Percentiles rank a stretch among this genome's conserved stretches.
phyloP scores from a whole-genome alignment of 208 protist species.

The Porcisia deanei region DNA sequence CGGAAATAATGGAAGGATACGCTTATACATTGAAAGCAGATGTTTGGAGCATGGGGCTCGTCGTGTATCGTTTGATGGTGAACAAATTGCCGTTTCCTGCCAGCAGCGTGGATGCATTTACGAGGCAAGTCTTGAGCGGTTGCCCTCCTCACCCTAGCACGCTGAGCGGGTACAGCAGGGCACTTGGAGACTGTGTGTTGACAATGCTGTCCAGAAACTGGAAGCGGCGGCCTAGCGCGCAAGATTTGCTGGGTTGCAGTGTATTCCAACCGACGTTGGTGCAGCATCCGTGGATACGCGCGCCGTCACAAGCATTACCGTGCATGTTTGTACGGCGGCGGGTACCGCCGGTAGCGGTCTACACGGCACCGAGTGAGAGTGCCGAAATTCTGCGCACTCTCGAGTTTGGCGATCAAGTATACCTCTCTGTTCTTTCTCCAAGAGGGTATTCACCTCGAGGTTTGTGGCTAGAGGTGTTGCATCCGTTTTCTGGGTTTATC shows the following conservation, averaged over 20 bases:
- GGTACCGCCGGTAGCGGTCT: conserved; percentile 31
- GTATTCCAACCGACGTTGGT: conserved; percentile 40
- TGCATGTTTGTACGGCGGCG: conserved; percentile 42
- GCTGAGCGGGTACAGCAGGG: conserved; percentile 31
- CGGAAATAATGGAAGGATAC: conserved; percentile 56
- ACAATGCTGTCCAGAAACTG: conserved; percentile 61
- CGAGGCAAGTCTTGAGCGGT: conserved; percentile 18
- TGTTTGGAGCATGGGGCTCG: conserved; percentile 79
- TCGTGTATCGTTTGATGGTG: conserved; percentile 66
- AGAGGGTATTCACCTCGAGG: not conserved
- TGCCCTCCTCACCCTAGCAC: conserved; percentile 39
- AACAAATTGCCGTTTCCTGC: conserved; percentile 49
- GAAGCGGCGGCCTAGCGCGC: conserved; percentile 42
- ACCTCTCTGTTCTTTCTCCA: conserved; percentile 1
- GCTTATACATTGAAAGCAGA: conserved; percentile 72
- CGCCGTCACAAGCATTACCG: conserved; percentile 11
- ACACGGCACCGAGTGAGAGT: conserved; percentile 22
- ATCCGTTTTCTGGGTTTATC: conserved; percentile 43
- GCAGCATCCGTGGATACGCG: conserved; percentile 39
- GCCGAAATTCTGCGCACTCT: conserved; percentile 25
- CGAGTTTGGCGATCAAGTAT: conserved; percentile 43
- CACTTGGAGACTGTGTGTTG: conserved; percentile 64
- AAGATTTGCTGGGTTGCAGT: conserved; percentile 43
- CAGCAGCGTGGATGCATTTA: conserved; percentile 29
- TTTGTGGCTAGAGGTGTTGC: conserved; percentile 46